Conservation (phyloP, 768 basidiomycete genomes). For the Leucocoprinus sp. region DNA sequence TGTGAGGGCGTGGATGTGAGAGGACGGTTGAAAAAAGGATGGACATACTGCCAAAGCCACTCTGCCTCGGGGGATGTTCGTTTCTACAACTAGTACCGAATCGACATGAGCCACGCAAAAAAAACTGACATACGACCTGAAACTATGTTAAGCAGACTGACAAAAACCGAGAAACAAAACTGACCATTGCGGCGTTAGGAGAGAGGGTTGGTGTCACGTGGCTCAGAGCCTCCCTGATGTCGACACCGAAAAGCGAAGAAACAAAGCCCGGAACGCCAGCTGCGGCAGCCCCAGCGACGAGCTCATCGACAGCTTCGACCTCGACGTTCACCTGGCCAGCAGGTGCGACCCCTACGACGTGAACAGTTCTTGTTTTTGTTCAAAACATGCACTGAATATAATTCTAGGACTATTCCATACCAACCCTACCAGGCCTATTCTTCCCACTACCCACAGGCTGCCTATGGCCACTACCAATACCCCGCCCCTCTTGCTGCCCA, state of each 20-base stretch:
- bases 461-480: conserved; percentile 42
- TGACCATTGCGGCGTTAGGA: conserved; percentile 2
- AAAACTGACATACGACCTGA: conserved; percentile 56
- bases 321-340: not conserved
- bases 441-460: conserved; percentile 35
- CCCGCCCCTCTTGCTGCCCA: conserved; percentile 25
- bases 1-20: conserved; percentile 12
- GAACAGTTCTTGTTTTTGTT: conserved; percentile 11
- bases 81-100: conserved; percentile 61
- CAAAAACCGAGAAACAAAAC: not conserved
- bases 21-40: not conserved
- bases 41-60: conserved; percentile 45
- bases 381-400: conserved; percentile 10
- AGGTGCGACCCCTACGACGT: conserved; percentile 5
- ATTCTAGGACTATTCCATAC: conserved; percentile 37
- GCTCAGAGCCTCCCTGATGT: not conserved
- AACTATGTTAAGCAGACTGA: not conserved
- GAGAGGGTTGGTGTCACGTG: conserved; percentile 6
- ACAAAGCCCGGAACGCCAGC: conserved; percentile 10
- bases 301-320: conserved; percentile 4
- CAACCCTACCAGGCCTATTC: conserved; percentile 39
- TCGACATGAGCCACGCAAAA: conserved; percentile 53
- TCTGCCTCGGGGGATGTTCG: conserved; percentile 43
- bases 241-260: conserved; percentile 5
- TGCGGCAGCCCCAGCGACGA: conserved; percentile 6